Conservation (phyloP, 805 yeast species). For the Aciculoconidium aculeatum region DNA sequence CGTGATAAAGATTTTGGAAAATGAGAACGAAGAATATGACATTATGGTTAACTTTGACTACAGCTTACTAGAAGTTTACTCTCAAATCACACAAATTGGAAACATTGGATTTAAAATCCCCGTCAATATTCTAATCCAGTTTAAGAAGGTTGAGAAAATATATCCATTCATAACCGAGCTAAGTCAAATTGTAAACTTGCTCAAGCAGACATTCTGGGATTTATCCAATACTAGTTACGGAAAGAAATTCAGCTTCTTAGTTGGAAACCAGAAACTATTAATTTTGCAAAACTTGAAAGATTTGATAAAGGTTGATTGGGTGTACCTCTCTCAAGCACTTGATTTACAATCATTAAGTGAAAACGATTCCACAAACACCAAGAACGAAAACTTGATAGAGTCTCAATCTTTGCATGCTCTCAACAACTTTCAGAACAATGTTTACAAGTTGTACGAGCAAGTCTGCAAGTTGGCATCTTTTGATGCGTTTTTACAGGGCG, state of each 20-base stretch:
- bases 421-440: slow-evolving; percentile 17
- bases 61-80: slow-evolving; percentile 35
- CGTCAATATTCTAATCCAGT: slow-evolving; percentile 36
- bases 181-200: slow-evolving; percentile 43
- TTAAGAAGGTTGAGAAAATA: slow-evolving; percentile 45
- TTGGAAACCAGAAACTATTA: slow-evolving; percentile 27
- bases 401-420: slow-evolving; percentile 17
- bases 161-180: slow-evolving; percentile 55
- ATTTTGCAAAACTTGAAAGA: slow-evolving; percentile 28
- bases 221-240: slow-evolving; percentile 26
- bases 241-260: slow-evolving; percentile 36
- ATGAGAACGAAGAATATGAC: slow-evolving; percentile 15
- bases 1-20: slow-evolving; percentile 8
- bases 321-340: slow-evolving; percentile 40
- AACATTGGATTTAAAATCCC: slow-evolving; percentile 56
- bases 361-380: slow-evolving; percentile 18
- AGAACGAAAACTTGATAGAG: slow-evolving; percentile 23
- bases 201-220: slow-evolving; percentile 25
- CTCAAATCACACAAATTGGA: slow-evolving; percentile 49
- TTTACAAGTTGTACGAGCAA: slow-evolving; percentile 16
- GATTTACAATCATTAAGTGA: slow-evolving; percentile 34
- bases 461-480: slow-evolving; percentile 13
- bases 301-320: slow-evolving; percentile 48
- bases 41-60: slow-evolving; percentile 49
- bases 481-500: slow-evolving; percentile 11